Evolutionary conservation across 176 grass and related monocot genomes (phyloP), one percentile per base, ranked within the genome.

Genomic region (Echinochloa phyllopogon): DNA sequence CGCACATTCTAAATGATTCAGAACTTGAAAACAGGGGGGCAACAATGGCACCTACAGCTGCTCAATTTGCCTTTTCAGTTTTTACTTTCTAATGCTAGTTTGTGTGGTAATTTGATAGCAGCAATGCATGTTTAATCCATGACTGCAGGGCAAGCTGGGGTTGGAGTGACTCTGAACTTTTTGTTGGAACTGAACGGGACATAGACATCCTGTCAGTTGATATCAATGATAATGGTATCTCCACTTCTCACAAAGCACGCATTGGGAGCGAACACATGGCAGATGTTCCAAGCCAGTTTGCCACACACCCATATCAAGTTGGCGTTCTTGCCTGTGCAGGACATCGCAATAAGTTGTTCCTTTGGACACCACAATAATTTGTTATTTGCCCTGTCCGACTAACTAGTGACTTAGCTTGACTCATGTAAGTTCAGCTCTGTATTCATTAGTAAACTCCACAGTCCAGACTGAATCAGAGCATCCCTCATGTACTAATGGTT

Each of bases 81-180:
- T 33, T 33, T 33, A 33, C 29, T 33, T 33, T 33, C 29, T 33
- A 33, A 33, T 66, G 64, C 61, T 18, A 66, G 5, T 65, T 38
- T 65, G 18, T 65, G 63, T 18, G 12, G 20, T 9, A 66, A 18
- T 73, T 50, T 51, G 14, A 51, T 29, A 10, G 14, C 33, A 24
- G 2, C 45, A 73, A 16, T 51, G 44, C 15, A 49, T 49, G 44
- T 2, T 72, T 49, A 72, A 27, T 29, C n/a, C n/a, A 49, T 49
- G 44, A 0, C 49, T 88, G 16, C 80, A 88, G 86, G 77, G 86
- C 74, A 66, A 79, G 77, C 56, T 88, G 86, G 86, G 86, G 65
- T 53, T 88, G 86, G 81, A 76, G 84, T 48, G 86, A 88, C 75
- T 78, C 74, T 27, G 60, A 88, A 42, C 40, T 88, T n/a, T 78